These are phyloP conservation scores for Hortaea sp. DNA, from an alignment of 2,329 filamentous ascomycete genomes.

Conservation along the genomic window DNA sequence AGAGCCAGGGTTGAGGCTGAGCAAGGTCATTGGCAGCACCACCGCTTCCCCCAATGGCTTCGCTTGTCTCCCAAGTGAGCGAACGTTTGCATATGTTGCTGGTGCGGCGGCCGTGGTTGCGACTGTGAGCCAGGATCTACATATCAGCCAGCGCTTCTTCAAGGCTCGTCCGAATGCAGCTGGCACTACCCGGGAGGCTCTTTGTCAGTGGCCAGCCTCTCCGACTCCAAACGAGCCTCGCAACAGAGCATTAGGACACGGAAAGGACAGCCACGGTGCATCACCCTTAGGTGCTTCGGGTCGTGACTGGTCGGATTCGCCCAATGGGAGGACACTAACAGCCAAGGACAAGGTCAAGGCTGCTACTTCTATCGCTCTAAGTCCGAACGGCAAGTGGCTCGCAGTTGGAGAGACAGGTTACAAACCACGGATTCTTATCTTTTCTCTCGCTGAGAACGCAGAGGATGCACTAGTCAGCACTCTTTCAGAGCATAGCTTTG, in stretches of 20 bases:
- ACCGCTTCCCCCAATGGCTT: slow-evolving; percentile 77
- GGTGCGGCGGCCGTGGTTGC: slow-evolving; percentile 90
- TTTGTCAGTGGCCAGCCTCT: slow-evolving; percentile 10
- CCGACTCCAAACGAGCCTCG: slow-evolving; percentile 19
- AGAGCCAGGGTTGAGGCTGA: slow-evolving; percentile 54
- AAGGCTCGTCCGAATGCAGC: slow-evolving; percentile 46
- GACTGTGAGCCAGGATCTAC: slow-evolving; percentile 57
- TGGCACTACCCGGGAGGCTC: slow-evolving; percentile 11
- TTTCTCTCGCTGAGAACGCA: slow-evolving; percentile 64
- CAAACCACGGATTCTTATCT: slow-evolving; percentile 81
- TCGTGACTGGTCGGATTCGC: slow-evolving; percentile 48
- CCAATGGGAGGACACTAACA: slow-evolving; percentile 63
- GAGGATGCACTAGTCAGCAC: slow-evolving; percentile 76
- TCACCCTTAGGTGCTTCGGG: slow-evolving; percentile 30
- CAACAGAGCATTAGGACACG: slow-evolving; percentile 11
- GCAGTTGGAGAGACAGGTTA: slow-evolving; percentile 94
- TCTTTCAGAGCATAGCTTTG: slow-evolving; percentile 81
- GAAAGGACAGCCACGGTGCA: slow-evolving; percentile 33
- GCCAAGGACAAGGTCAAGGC: slow-evolving; percentile 90
- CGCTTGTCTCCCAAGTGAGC: slow-evolving; percentile 61
- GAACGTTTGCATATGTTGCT: slow-evolving; percentile 77
- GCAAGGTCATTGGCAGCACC: slow-evolving; percentile 83
- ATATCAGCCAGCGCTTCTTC: slow-evolving; percentile 74
- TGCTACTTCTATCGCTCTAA: slow-evolving; percentile 81
- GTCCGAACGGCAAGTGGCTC: slow-evolving; percentile 74